phyloP scores from a whole-genome alignment of 805 yeast genomes.

The Pichia thaimueangensis region DNA sequence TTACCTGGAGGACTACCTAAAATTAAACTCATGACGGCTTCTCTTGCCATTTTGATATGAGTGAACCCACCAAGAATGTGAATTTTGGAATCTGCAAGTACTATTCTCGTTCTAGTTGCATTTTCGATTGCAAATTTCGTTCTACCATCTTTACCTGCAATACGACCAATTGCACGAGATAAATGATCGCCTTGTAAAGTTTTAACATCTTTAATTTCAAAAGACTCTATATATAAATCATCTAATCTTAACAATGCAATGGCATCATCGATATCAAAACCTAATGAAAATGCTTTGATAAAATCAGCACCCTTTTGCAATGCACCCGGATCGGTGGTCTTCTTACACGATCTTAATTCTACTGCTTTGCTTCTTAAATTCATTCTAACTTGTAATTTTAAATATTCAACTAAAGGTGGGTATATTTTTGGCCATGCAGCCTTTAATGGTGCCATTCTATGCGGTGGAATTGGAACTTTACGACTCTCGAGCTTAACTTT shows the following conservation, averaged over 20 bases:
- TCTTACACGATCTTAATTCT: slow-evolving; percentile 74
- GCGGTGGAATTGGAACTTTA: slow-evolving; percentile 93
- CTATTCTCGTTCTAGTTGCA: slow-evolving; percentile 97
- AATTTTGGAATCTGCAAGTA: slow-evolving; percentile 91
- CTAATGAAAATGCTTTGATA: slow-evolving; percentile 89
- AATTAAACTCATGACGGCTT: slow-evolving; percentile 88
- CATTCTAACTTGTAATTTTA: slow-evolving; percentile 94
- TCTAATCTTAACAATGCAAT: slow-evolving; percentile 90
- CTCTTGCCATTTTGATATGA: slow-evolving; percentile 97
- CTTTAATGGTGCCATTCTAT: slow-evolving; percentile 91
- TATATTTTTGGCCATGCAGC: slow-evolving; percentile 89
- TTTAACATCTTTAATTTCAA: slow-evolving; percentile 95
- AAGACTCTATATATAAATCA: slow-evolving; percentile 93
- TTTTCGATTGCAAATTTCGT: slow-evolving; percentile 98
- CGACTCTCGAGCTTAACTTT: slow-evolving; percentile 78
- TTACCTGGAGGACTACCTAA: slow-evolving; percentile 98
- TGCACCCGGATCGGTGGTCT: slow-evolving; percentile 89
- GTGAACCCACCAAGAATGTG: slow-evolving; percentile 97
- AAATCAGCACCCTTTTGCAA: slow-evolving; percentile 98
- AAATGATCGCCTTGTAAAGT: slow-evolving; percentile 93
- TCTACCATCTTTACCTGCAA: slow-evolving; percentile 99
- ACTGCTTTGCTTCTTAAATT: slow-evolving; percentile 82
- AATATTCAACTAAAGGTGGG: slow-evolving; percentile 92
- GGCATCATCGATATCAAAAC: slow-evolving; percentile 96
- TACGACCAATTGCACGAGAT: slow-evolving; percentile 98